phyloP scores from a whole-genome alignment of 2,329 filamentous ascomycete genomes.

The Cytospora piceae region DNA sequence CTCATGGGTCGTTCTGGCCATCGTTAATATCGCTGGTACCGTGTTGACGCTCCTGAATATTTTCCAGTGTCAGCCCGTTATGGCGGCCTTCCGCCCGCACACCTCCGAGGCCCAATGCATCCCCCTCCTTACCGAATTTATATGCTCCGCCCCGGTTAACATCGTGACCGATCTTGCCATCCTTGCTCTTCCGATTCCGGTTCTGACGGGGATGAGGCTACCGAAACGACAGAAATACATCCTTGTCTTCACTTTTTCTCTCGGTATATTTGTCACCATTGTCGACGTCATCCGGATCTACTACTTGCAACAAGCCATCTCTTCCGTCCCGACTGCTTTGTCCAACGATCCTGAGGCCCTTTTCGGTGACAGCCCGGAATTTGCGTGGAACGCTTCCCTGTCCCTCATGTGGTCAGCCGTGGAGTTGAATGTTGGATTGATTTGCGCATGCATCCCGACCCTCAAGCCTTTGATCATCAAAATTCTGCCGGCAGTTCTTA shows the following conservation, averaged over 20 bases:
- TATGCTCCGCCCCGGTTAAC: slow-evolving; percentile 84
- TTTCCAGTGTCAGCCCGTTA: slow-evolving; percentile 79
- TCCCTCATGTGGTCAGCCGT: slow-evolving; percentile 94
- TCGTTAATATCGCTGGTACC: slow-evolving; percentile 78
- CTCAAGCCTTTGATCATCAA: slow-evolving; percentile 81
- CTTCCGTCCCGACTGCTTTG: slow-evolving; percentile 43
- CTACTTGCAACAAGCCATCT: slow-evolving; percentile 78
- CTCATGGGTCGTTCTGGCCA: slow-evolving; percentile 76
- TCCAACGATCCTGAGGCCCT: slow-evolving; percentile 45
- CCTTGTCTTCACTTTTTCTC: slow-evolving; percentile 80
- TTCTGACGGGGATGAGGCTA: slow-evolving; percentile 83
- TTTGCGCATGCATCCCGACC: slow-evolving; percentile 89
- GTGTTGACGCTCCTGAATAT: slow-evolving; percentile 85
- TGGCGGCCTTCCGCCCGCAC: slow-evolving; percentile 64
- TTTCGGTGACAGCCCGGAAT: slow-evolving; percentile 58
- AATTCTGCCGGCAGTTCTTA: slow-evolving; percentile 60
- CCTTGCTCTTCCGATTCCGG: slow-evolving; percentile 83
- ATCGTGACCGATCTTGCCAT: slow-evolving; percentile 90
- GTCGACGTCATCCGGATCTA: slow-evolving; percentile 90
- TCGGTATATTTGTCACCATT: slow-evolving; percentile 85
- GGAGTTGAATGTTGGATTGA: slow-evolving; percentile 88
- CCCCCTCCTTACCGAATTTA: slow-evolving; percentile 64
- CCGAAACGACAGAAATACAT: slow-evolving; percentile 87
- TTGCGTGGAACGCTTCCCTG: slow-evolving; percentile 76
- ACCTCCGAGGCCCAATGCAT: slow-evolving; percentile 50